These are phyloP conservation scores for Apiotrichum sp. DNA, from an alignment of 1,284 basidiomycete genomes.

Conservation along the genomic window DNA sequence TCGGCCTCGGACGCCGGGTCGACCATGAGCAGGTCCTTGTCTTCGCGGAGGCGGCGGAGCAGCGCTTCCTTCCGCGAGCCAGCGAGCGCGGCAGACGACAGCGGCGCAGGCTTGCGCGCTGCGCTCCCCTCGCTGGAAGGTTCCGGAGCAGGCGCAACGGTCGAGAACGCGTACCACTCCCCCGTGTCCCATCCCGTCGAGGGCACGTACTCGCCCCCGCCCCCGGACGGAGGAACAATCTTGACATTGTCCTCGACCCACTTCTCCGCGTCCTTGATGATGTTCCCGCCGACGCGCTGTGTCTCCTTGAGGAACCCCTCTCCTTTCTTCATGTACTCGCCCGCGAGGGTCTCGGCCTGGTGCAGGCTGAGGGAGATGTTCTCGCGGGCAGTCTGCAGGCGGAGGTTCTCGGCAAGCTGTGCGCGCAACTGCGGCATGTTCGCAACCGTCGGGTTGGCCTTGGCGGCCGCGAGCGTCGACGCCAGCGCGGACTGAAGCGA, in stretches of 20 bases:
- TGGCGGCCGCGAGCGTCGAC: conserved; percentile 60
- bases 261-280: conserved; percentile 64
- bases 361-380: conserved; percentile 49
- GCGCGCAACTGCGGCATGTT: conserved; percentile 52
- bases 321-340: conserved; percentile 59
- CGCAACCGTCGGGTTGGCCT: conserved; percentile 42
- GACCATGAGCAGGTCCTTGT: conserved; percentile 67
- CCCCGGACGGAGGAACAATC: conserved; percentile 65
- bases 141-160: conserved; percentile 15
- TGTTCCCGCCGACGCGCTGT: conserved; percentile 48
- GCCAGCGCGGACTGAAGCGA: conserved; percentile 53
- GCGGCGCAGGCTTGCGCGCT: conserved; percentile 1
- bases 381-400: conserved; percentile 42
- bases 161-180: conserved; percentile 65
- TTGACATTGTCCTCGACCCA: conserved; percentile 62
- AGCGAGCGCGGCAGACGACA: conserved; percentile 27
- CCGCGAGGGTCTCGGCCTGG: conserved; percentile 75
- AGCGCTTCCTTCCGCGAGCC: conserved; percentile 64
- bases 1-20: conserved; percentile 64
- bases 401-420: conserved; percentile 63
- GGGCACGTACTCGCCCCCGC: conserved; percentile 49
- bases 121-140: neutral
- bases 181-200: conserved; percentile 66
- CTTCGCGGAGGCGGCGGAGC: conserved; percentile 64
- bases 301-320: conserved; percentile 62